Base-by-base conservation (phyloP, 1,284 basidiomycete genomes). In the Rhodotorula mucilaginosa region DNA sequence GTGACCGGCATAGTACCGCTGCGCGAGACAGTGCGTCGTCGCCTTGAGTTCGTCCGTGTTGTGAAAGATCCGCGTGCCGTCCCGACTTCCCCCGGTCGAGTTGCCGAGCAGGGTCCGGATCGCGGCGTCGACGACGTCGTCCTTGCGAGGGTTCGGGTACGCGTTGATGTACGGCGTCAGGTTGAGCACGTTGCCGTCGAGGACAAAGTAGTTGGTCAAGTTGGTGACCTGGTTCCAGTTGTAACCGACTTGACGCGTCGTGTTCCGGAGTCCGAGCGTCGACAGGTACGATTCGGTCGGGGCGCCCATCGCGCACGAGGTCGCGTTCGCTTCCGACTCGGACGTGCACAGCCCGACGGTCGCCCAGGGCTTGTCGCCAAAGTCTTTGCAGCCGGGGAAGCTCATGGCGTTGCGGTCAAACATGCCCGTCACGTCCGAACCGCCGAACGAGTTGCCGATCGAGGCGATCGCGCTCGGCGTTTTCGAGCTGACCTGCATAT, bases 121-220 rank as follows among this genome's bases (percentile, higher is more conserved):
- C 61, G 90, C 90, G 5, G 82, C 79, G 82, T 99, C 97, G 71
- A 98, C 89, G 31, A 83, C 83, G 81, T 99, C 97, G 64, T 85
- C 84, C 5, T 86, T 78, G 67, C 95, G 86, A 4, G 91, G 79
- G 23, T 79, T 85, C 7, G 88, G 87, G 79, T 96, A 90, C 26
- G 89, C 85, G 23, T 83, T 81, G 71, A 97, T 84, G 84, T 99
- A 99, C 1, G 94, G 89, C 61, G 85, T 85, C 84, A 99, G 87
- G 82, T 99, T 97, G 79, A 99, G 88, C 49, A 99, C 97, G 51
- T 88, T 86, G 39, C 97, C 97, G 79, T 98, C 93, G 69, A 99
- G 83, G 54, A 98, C 93, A 76, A 97, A 83, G 81, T 90, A 94
- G 80, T 90, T 87, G 51, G 83, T 76, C 29, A 90, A 82, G 44